phyloP scores from a whole-genome alignment of 1,284 basidiomycete species.

The Sanghuangporus baumii region DNA sequence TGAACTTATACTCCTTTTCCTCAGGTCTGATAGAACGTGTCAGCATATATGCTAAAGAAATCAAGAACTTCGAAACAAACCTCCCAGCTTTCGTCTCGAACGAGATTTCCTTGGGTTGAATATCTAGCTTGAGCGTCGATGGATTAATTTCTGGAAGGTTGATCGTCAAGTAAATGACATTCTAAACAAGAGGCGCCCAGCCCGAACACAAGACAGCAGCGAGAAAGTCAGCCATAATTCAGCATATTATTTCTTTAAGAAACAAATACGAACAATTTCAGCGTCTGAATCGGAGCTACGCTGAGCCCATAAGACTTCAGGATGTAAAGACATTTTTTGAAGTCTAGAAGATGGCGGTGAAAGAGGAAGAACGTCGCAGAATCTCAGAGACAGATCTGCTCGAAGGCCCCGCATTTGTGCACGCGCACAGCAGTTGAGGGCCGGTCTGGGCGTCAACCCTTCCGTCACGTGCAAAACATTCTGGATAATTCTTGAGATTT shows the following conservation, averaged over 20 bases:
- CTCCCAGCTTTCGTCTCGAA: slow-evolving; percentile 70
- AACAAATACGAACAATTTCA: slow-evolving; percentile 52
- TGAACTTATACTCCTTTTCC: slow-evolving; percentile 66
- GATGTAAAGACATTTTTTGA: slow-evolving; percentile 51
- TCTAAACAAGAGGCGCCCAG: slow-evolving; percentile 39
- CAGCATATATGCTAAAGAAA: slow-evolving; percentile 7
- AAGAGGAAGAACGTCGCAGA: slow-evolving; percentile 12
- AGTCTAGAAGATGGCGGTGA: slow-evolving; percentile 22
- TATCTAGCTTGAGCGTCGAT: slow-evolving; percentile 53
- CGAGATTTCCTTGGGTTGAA: slow-evolving; percentile 58
- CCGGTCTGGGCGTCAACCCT: neutral
- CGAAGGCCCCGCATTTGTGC: neutral
- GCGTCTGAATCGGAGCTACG: slow-evolving; percentile 64
- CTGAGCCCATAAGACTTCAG: slow-evolving; percentile 90
- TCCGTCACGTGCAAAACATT: neutral
- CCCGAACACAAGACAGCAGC: neutral
- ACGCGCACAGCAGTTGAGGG: slow-evolving; percentile 4
- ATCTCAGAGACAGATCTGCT: neutral
- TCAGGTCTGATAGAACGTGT: slow-evolving; percentile 23
- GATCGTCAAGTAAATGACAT: slow-evolving; percentile 78
- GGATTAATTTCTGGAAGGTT: slow-evolving; percentile 79
- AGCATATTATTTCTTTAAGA: neutral
- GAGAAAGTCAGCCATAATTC: neutral
- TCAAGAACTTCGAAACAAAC: slow-evolving; percentile 38
- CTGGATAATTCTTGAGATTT: neutral